Percentiles rank a stretch among this genome's conserved stretches.
Evolutionary conservation across 768 basidiomycete genomes (phyloP).

Genomic region (Pleurotus pulmonarius): DNA sequence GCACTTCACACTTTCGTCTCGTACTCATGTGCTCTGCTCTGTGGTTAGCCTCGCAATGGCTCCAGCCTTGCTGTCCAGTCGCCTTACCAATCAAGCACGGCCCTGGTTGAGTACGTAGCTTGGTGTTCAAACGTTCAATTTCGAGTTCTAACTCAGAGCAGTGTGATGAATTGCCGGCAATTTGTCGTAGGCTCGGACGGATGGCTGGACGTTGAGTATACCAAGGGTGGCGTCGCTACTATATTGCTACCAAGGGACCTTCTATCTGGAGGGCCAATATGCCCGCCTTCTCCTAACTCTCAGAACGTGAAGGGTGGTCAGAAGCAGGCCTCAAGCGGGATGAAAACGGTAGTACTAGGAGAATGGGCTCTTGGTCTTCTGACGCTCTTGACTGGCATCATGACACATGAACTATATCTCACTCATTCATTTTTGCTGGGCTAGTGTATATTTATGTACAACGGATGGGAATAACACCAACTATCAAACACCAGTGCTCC

Average conservation of each 20-base stretch:
- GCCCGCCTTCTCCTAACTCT: constrained; percentile 18
- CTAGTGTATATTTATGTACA: no score
- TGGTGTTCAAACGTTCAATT: not conserved
- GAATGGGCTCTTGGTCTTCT: not conserved
- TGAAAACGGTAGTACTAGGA: not conserved
- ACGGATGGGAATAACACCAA: no score
- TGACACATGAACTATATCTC: no score
- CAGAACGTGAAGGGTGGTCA: constrained; percentile 1
- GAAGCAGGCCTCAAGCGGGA: not conserved
- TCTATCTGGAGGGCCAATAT: constrained; percentile 35
- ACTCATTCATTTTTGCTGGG: no score
- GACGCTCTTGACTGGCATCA: not conserved
- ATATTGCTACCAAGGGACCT: constrained; percentile 44
- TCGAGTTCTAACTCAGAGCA: constrained; percentile 15
- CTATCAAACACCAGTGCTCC: no score
- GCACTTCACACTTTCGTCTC: not conserved
- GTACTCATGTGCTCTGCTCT: not conserved
- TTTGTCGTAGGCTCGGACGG: constrained; percentile 67
- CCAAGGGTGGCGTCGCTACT: constrained; percentile 55
- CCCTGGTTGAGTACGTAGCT: constrained; percentile 51
- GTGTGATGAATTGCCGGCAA: constrained; percentile 62
- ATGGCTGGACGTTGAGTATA: constrained; percentile 59
- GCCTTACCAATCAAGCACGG: constrained; percentile 42
- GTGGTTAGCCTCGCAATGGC: constrained; percentile 48
- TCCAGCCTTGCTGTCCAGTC: constrained; percentile 56